Conservation (phyloP, 1,284 basidiomycete species). For the Apiotrichum mycotoxinovorans region DNA sequence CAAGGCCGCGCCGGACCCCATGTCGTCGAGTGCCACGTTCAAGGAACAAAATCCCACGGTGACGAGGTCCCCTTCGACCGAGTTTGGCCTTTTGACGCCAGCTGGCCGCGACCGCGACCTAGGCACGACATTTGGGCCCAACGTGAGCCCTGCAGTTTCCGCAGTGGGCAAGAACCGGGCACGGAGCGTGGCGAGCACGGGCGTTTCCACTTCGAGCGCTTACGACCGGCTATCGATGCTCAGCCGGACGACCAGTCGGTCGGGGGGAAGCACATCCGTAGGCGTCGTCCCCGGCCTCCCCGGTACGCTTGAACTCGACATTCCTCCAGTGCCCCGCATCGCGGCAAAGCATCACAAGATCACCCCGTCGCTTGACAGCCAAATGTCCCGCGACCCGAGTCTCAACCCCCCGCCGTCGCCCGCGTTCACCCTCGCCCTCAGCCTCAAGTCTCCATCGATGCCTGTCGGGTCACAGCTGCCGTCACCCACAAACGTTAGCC, state of each 20-base stretch:
- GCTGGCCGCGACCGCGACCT: background rate
- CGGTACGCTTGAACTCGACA: background rate
- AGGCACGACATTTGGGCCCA: background rate
- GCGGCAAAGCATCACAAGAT: background rate
- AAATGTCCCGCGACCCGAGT: background rate
- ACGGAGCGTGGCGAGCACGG: background rate
- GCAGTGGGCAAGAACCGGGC: background rate
- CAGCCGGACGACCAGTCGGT: background rate
- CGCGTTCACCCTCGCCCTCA: background rate
- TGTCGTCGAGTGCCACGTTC: slow-evolving; percentile 5
- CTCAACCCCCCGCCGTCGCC: background rate
- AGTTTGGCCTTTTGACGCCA: background rate
- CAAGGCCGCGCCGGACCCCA: background rate
- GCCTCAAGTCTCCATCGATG: background rate
- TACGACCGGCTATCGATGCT: background rate
- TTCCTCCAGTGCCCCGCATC: background rate
- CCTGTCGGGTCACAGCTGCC: too few species aligned
- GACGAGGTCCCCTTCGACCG: background rate
- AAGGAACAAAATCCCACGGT: background rate
- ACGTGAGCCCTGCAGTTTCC: background rate
- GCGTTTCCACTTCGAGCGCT: background rate
- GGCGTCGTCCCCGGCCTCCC: background rate
- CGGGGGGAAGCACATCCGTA: background rate
- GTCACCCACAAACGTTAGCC: background rate
- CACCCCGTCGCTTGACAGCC: background rate